Base-by-base conservation (phyloP, 805 yeast species). In the Diddensiella caesifluorescens region DNA sequence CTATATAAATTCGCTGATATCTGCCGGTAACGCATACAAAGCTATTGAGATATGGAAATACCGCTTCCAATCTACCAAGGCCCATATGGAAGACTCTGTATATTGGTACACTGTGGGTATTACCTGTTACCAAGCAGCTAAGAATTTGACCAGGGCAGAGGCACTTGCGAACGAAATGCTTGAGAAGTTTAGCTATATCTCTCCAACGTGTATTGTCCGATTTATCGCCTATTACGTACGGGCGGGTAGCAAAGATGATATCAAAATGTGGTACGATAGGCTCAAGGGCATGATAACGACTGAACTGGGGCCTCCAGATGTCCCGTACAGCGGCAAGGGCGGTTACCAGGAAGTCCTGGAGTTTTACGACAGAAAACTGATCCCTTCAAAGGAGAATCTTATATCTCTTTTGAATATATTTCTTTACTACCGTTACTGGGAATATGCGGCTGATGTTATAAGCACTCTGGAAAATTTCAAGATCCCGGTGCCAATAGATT, bases 101-200 rank as follows among this genome's bases (percentile, higher is more conserved):
- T 52, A 45, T 23, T 53, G 57, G 57, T 26, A 28, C 13, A 53
- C 50, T 22, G 47, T 50, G 2, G 57, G 57, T 5, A 37, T 45
- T 10, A 22, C 40, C 7, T 42, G 47, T 23, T 41, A 43, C 23
- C 45, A 45, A 27, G 35, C 47, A 31, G 39, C 50, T 5, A 41
- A 35, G n/a, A 33, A 39, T n/a, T 12, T 45, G 12, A 23, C 33
- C 4, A 22, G 29, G 3, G 52, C 57, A 3, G 57, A 53, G 35
- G 33, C 22, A 12, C 16, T 53, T 5, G 46, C 52, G 1, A n/a
- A 41, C 5, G 39, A 43, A n/a, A 50, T 51, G 49, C 26, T 28
- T 2, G 25, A 39, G 2, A 21, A 35, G 32, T 47, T 44, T 35
- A n/a, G 16, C 12, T 40, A 47, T 22, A 36, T 52, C 7, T 44